Conservation (phyloP, 495 filamentous ascomycete genomes). For the Tuber indicum region DNA sequence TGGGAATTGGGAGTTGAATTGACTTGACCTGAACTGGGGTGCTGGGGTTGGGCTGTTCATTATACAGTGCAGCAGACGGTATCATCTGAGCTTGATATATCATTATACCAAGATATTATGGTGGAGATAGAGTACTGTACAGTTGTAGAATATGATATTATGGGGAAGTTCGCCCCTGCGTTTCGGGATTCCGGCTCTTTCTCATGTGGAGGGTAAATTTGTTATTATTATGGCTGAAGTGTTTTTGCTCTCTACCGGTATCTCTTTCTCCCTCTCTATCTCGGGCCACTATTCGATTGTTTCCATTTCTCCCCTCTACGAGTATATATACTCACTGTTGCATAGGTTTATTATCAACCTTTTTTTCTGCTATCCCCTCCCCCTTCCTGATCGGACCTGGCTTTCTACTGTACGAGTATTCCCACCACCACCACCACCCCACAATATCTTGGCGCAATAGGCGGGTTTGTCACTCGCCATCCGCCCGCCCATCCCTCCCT, state of each 20-base stretch:
- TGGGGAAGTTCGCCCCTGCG: not conserved
- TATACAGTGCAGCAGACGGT: too few relatives aligned
- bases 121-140: not conserved
- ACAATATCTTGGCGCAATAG: constrained; percentile 33
- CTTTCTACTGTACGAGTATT: not conserved
- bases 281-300: not conserved
- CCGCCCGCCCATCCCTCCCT: constrained; percentile 25
- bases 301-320: not conserved
- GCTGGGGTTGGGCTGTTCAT: not conserved
- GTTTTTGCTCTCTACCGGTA: not conserved
- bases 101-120: not conserved
- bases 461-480: constrained; percentile 24
- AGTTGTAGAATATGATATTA: not conserved
- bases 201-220: not conserved
- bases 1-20: not conserved
- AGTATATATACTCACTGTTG: not conserved
- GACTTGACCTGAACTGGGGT: not conserved
- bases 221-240: not conserved
- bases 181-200: not conserved
- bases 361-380: not conserved
- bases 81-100: not conserved
- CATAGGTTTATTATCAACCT: not conserved
- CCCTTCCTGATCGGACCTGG: not conserved
- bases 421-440: constrained; percentile 20
- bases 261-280: not conserved